Evolutionary conservation across 352 stramenopile species (phyloP).

Genomic region (Pelagophyceae sp.): DNA sequence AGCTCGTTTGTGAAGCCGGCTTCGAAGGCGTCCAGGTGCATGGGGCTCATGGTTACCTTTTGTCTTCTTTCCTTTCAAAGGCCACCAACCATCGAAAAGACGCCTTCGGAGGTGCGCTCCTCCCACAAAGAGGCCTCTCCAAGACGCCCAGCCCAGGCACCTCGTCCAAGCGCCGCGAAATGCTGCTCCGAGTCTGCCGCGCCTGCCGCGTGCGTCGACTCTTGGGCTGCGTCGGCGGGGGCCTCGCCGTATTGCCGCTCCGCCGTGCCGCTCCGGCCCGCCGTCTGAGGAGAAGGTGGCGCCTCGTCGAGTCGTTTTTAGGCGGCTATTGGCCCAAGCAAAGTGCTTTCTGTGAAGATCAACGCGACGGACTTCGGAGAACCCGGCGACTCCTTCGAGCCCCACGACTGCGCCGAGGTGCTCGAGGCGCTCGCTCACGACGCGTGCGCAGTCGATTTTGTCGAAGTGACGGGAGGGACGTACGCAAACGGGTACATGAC

Average conservation of each 20-base stretch:
- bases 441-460: neutral
- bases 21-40: constrained; percentile 38
- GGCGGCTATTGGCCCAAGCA: neutral
- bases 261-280: no score
- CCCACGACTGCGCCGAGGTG: neutral
- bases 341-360: neutral
- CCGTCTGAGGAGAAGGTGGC: no score
- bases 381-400: neutral
- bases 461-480: neutral
- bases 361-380: constrained; percentile 6
- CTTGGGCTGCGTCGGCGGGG: no score
- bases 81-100: constrained; percentile 27
- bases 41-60: constrained; percentile 32
- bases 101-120: constrained; percentile 22
- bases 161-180: neutral
- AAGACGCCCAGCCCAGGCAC: neutral
- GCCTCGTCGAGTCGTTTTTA: no score
- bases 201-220: no score
- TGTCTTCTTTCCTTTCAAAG: constrained; percentile 32
- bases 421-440: neutral
- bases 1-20: constrained; percentile 17
- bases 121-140: neutral
- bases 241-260: no score
- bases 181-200: neutral
- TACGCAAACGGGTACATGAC: no score